Evolutionary conservation across 306 rosid genomes (phyloP), one percentile per base, ranked within the genome.

Genomic region (Prunus campanulata): DNA sequence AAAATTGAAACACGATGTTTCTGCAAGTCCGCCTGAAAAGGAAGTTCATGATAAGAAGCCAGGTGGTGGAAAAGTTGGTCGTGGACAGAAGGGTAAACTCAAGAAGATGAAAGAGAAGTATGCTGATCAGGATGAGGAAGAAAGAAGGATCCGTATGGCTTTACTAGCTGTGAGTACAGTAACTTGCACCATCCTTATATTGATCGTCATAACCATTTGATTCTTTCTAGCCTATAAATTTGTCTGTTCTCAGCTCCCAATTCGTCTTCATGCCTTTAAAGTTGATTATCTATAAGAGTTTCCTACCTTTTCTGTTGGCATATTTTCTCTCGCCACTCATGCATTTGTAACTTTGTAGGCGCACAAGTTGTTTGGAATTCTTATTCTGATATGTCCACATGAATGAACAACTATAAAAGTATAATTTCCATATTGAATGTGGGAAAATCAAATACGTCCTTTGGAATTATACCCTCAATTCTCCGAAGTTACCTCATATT

Each of bases 81-180:
- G 97, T 71, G 99, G 99, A 63, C 96, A 95, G 79, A 89, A 22
- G 91, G 87, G 90, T 25, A 95, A 92, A 78, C 90, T 95, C 72
- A 92, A 89, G 88, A 95, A 95, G 85, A 89, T 95, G 82, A 95
- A 90, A 83, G 99, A 87, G 86, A 95, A 95, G 86, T 95, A 95
- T 72, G 99, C 96, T 15, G 91, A 91, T 78, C 99, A 95, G 79
- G 99, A 95, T 63, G 99, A 95, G 87, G 97, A 92, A 85, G 99
- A 95, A 86, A 91, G 99, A 84, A 83, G 83, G 82, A 90, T 95
- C 59, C 91, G 97, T 46, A 92, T 95, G 99, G 89, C 99, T 66
- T 91, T 95, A 83, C 84, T 95, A 84, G 99, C 99, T 76, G 97
- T 95, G 85, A 92, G 99, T 89, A 77, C 75, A 75, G 59, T 69